These are phyloP conservation scores for Pseudozyma sp. DNA, from an alignment of 1,284 basidiomycete species.

Conservation along the genomic window DNA sequence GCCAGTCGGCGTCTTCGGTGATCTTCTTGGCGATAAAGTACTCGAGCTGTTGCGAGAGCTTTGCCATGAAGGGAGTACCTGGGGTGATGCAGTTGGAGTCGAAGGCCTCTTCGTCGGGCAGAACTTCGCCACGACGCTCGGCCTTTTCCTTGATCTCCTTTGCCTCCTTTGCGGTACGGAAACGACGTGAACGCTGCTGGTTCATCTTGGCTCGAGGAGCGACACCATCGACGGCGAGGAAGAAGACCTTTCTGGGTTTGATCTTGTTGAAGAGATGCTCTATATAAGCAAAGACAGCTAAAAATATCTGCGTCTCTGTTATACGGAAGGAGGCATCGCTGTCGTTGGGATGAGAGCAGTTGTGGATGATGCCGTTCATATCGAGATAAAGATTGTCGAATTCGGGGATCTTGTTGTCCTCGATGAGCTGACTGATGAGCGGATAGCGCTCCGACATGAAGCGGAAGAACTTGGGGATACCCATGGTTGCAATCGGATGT, in stretches of 20 bases:
- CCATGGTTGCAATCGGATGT: slow-evolving; percentile 30
- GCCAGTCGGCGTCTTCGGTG: slow-evolving; percentile 74
- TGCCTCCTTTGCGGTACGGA: slow-evolving; percentile 93
- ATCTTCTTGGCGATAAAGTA: slow-evolving; percentile 80
- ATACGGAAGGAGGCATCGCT: slow-evolving; percentile 90
- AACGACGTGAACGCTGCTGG: slow-evolving; percentile 85
- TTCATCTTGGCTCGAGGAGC: slow-evolving; percentile 99
- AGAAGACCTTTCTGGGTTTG: slow-evolving; percentile 87
- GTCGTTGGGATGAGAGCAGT: slow-evolving; percentile 83
- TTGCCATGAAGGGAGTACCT: slow-evolving; percentile 94
- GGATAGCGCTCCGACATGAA: slow-evolving; percentile 89
- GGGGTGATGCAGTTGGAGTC: slow-evolving; percentile 99
- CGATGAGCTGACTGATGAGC: slow-evolving; percentile 94
- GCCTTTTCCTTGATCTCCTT: slow-evolving; percentile 88
- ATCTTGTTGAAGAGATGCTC: slow-evolving; percentile 97
- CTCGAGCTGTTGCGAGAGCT: slow-evolving; percentile 86
- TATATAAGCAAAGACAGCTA: slow-evolving; percentile 95
- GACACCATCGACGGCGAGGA: slow-evolving; percentile 98
- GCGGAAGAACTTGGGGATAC: slow-evolving; percentile 73
- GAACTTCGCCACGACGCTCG: slow-evolving; percentile 84
- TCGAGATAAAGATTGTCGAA: slow-evolving; percentile 87
- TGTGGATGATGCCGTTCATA: slow-evolving; percentile 98
- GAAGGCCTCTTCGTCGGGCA: slow-evolving; percentile 93
- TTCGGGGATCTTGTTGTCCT: slow-evolving; percentile 96
- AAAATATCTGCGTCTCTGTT: slow-evolving; percentile 95